Base-by-base conservation (phyloP, 2,329 filamentous ascomycete genomes). In the Diaporthe sp. region DNA sequence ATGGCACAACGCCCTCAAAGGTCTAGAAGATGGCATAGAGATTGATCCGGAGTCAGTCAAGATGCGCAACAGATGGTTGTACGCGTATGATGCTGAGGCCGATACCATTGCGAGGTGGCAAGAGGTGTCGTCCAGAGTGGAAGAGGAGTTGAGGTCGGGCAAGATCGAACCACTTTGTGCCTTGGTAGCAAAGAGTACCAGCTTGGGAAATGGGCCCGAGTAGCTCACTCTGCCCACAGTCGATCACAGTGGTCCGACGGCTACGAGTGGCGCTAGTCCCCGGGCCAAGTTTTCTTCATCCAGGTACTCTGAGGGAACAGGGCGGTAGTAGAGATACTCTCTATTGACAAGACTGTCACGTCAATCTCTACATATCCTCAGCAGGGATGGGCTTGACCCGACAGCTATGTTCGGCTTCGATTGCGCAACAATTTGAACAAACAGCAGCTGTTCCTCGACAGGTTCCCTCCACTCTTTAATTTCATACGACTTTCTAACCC, bases 61-160 rank as follows among this genome's bases (percentile, higher is more conserved):
- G 80, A 87, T 87, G 73, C 78, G 86, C 77, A 88, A 88, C 73
- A 79, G 85, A 44, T 86, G 85, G 80, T 75, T 88, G 27, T 87
- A 88, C 75, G 82, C 84, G 2, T 87, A 84, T 68, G 86, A 87
- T 75, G 84, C 85, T 9, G 85, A 88, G 78, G 81, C 81, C 4
- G 86, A 87, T 70, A 84, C 85, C 6, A 19, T 81, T 10, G 80
- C 82, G 68, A 81, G 82, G 37, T 87, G 85, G 85, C 77, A 81
- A 8, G 82, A 83, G 61, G 80, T 87, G n/a, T 85, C 84, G 2
- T 72, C 78, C 6, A 65, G 79, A 19, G 85, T 85, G 17, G 73
- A 75, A 5, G 77, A 79, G 44, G 85, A 86, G 76, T 76, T 86
- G 63, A 76, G 76, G 44, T 78, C 73, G 2, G 84, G 83, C 1